phyloP scores from a whole-genome alignment of 345 rosid species.

The Abelmoschus esculentus region DNA sequence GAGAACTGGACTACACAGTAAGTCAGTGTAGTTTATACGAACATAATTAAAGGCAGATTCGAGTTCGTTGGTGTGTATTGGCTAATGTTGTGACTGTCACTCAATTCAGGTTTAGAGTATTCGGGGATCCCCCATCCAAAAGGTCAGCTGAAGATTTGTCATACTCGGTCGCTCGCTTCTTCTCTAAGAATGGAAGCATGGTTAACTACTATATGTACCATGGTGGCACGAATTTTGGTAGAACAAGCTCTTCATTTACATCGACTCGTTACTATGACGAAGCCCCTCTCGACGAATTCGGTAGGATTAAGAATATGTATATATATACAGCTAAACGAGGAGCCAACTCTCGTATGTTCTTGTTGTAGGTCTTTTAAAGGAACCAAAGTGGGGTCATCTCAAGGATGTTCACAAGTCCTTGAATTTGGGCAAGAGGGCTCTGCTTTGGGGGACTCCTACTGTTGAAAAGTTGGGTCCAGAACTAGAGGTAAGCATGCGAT shows the following conservation, averaged over 20 bases:
- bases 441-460: constrained; percentile 49
- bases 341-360: neutral
- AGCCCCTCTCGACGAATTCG: constrained; percentile 94
- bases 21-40: constrained; percentile 16
- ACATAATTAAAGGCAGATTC: no score
- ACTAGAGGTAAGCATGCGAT: constrained; percentile 41
- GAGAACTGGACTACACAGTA: constrained; percentile 99
- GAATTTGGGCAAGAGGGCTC: constrained; percentile 57
- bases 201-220: constrained; percentile 92
- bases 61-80: neutral
- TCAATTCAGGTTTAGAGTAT: constrained; percentile 46
- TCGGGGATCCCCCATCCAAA: constrained; percentile 68
- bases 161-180: constrained; percentile 68
- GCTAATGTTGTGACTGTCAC: neutral
- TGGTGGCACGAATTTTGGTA: constrained; percentile 87
- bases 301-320: constrained; percentile 18
- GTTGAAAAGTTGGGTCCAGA: constrained; percentile 23
- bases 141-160: constrained; percentile 82
- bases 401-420: constrained; percentile 70
- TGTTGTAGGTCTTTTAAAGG: constrained; percentile 43
- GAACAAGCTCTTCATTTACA: constrained; percentile 71
- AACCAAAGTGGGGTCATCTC: constrained; percentile 84
- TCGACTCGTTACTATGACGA: constrained; percentile 92
- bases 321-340: neutral
- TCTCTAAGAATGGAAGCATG: constrained; percentile 74